Conservation (phyloP, 1,284 basidiomycete species). For the Ceratobasidium sp. region DNA sequence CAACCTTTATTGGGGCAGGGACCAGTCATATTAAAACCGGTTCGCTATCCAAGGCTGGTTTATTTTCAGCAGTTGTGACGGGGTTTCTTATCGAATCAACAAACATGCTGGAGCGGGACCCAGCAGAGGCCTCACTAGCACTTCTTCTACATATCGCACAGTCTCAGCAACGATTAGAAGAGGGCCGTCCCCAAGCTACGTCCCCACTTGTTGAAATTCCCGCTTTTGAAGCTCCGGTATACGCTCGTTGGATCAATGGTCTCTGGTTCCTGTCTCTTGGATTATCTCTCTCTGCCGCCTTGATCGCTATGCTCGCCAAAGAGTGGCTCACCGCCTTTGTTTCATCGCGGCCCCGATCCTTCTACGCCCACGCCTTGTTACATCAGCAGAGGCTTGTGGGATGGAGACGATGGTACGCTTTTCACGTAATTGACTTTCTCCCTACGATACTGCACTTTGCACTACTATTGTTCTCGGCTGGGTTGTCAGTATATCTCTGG, state of each 20-base stretch:
- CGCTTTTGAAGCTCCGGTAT: background rate
- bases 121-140: background rate
- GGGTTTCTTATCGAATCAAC: conserved; percentile 17
- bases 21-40: background rate
- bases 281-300: conserved; percentile 4
- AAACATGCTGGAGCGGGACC: conserved; percentile 1
- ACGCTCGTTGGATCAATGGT: conserved; percentile 9
- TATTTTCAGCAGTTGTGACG: conserved; percentile 27
- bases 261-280: conserved; percentile 25
- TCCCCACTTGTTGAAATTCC: background rate
- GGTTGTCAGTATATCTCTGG: conserved; percentile 14
- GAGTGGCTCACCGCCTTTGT: conserved; percentile 23
- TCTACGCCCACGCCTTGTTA: background rate
- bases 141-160: background rate
- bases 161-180: conserved; percentile 11
- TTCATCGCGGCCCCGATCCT: background rate
- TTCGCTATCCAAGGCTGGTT: background rate
- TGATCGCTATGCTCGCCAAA: conserved; percentile 25
- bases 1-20: background rate
- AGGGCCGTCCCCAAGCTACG: background rate
- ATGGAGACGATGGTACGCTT: conserved; percentile 19
- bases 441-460: conserved; percentile 34
- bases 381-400: conserved; percentile 10
- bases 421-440: conserved; percentile 21
- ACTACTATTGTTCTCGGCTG: conserved; percentile 35